These are phyloP conservation scores for Phanerochaete sordida DNA, from an alignment of 768 basidiomycete species.

Conservation along the genomic window DNA sequence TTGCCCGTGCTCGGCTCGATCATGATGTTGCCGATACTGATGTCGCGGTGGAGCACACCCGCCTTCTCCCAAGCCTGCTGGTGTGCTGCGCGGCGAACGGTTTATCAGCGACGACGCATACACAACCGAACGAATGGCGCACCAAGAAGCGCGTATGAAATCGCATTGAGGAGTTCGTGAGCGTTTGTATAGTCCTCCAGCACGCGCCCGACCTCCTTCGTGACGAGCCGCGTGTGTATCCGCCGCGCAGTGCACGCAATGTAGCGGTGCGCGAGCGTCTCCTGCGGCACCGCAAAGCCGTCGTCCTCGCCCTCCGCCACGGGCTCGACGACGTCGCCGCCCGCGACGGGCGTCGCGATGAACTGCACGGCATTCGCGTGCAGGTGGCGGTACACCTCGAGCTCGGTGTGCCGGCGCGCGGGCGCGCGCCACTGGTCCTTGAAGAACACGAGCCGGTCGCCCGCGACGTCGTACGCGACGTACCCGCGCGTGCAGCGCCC, in stretches of 20 bases:
- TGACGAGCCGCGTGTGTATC: neutral
- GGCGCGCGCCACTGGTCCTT: neutral
- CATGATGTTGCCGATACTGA: slow-evolving; percentile 6
- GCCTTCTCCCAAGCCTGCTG: slow-evolving; percentile 2
- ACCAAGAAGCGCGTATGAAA: neutral
- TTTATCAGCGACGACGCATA: neutral
- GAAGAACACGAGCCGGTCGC: neutral
- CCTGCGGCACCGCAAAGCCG: neutral
- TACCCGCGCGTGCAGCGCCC: slow-evolving; percentile 23
- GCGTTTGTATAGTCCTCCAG: neutral
- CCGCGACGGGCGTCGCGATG: neutral
- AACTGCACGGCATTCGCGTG: neutral
- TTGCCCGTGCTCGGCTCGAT: neutral
- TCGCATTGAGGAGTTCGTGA: neutral
- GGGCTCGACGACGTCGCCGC: slow-evolving; percentile 7
- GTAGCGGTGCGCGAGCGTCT: neutral
- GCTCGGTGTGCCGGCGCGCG: neutral
- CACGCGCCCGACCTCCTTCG: neutral
- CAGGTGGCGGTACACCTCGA: neutral
- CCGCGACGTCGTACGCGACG: slow-evolving; percentile 20
- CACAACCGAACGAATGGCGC: neutral
- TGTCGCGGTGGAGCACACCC: slow-evolving; percentile 5
- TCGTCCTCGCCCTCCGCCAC: no score
- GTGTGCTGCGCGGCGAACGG: neutral
- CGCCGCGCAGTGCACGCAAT: neutral